Conservation (phyloP, 495 filamentous ascomycete genomes). For the Antarctomyces pellizariae region DNA sequence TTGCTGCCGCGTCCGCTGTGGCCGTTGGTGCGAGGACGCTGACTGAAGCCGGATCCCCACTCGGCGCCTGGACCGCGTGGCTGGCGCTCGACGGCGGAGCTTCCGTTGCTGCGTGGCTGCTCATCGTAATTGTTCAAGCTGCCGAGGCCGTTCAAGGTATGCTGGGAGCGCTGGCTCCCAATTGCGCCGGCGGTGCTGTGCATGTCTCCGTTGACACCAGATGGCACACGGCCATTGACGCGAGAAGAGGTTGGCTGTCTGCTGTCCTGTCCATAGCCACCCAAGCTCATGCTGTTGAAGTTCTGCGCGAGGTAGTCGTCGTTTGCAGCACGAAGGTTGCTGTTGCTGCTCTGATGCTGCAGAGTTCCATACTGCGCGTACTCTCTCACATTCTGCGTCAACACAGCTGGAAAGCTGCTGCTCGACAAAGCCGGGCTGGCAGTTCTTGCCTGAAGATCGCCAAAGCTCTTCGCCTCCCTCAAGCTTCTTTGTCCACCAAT, state of each 20-base stretch:
- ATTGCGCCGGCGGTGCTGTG: conserved; percentile 41
- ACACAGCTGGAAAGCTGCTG: conserved; percentile 57
- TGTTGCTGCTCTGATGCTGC: conserved; percentile 13
- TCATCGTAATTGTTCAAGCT: conserved; percentile 39
- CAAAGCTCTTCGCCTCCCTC: conserved; percentile 90
- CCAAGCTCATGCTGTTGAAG: conserved; percentile 19
- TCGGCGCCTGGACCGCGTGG: conserved; percentile 59
- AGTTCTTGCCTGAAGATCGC: conserved; percentile 82
- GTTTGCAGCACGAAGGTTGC: conserved; percentile 30
- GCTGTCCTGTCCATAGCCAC: conserved; percentile 41
- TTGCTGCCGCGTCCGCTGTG: conserved; percentile 66
- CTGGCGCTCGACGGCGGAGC: conserved; percentile 46
- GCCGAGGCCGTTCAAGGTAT: conserved; percentile 46
- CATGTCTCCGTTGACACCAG: conserved; percentile 17
- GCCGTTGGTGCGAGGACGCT: conserved; percentile 51
- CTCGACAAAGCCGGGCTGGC: conserved; percentile 81
- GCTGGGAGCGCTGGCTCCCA: conserved; percentile 71
- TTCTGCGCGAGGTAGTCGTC: conserved; percentile 32
- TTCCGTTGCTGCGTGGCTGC: conserved; percentile 30
- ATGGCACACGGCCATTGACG: too few relatives aligned
- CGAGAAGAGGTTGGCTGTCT: conserved; percentile 26
- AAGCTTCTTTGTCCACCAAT: conserved; percentile 47
- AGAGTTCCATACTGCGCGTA: conserved; percentile 28
- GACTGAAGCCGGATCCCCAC: conserved; percentile 50
- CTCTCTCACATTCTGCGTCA: conserved; percentile 39